A percentile compares a stretch with the other conserved stretches of the same genome.
Evolutionary conservation across 352 stramenopile species (phyloP).

Genomic region (Sclerospora graminicola): DNA sequence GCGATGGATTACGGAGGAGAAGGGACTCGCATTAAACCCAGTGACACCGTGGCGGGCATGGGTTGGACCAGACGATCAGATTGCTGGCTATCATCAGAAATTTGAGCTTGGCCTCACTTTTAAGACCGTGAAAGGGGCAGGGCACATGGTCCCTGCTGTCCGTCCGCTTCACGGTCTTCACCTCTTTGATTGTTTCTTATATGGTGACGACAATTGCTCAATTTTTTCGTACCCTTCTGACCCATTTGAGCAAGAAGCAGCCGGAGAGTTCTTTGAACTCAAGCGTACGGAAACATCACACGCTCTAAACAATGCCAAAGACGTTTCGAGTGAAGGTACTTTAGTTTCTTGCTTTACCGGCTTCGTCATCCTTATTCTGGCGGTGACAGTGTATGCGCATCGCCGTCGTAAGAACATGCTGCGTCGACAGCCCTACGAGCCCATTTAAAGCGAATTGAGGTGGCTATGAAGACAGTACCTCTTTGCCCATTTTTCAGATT

Average conservation of each 20-base stretch:
- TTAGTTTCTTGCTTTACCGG: conserved; percentile 16
- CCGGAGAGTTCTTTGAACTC: conserved; percentile 6
- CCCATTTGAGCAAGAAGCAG: conserved; percentile 36
- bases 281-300: conserved; percentile 1
- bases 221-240: conserved; percentile 43
- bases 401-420: conserved; percentile 11
- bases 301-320: conserved; percentile 4
- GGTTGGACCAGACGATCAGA: conserved; percentile 53
- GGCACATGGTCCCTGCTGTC: conserved; percentile 79
- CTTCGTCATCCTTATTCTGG: conserved; percentile 16
- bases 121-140: conserved; percentile 86
- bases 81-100: conserved; percentile 74
- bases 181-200: conserved; percentile 71
- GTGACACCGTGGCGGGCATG: conserved; percentile 38
- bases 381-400: conserved; percentile 10
- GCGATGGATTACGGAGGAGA: conserved; percentile 47
- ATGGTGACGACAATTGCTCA: conserved; percentile 35
- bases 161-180: conserved; percentile 50
- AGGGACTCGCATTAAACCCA: conserved; percentile 32
- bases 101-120: conserved; percentile 71
- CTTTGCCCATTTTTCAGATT: too few species aligned
- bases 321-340: conserved; percentile 2
- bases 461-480: too few species aligned
- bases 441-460: conserved; percentile 17
- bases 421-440: conserved; percentile 11